Conservation (phyloP, 441 rosid species). For the Kokia cookei region DNA sequence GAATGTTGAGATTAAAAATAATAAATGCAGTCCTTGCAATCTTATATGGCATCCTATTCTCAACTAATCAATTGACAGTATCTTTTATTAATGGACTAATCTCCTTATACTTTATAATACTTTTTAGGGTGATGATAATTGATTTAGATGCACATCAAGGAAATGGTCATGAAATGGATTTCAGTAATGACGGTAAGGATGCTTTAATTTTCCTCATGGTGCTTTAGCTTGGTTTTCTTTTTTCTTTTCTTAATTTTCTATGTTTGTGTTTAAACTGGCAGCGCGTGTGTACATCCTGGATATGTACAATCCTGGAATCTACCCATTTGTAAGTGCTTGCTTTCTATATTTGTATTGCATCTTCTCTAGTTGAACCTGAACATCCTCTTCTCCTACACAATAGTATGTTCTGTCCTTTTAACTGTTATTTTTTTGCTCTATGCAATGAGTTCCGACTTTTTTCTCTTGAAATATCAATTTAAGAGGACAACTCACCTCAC, state of each 20-base stretch:
- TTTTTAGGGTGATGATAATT: constrained; percentile 80
- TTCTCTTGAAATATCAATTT: background rate
- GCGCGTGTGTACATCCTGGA: constrained; percentile 83
- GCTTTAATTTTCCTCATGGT: background rate
- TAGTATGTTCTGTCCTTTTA: background rate
- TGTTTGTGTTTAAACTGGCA: constrained; percentile 25
- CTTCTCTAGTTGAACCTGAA: background rate
- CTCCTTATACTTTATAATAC: constrained; percentile 17
- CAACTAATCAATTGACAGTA: background rate
- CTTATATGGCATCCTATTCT: constrained; percentile 2
- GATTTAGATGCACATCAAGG: constrained; percentile 99
- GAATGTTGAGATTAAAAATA: constrained; percentile 4
- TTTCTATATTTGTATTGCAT: constrained; percentile 3
- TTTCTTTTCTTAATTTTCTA: constrained; percentile 10
- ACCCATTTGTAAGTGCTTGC: constrained; percentile 68
- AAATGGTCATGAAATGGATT: constrained; percentile 92
- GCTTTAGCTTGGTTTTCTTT: constrained; percentile 4
- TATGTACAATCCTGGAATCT: constrained; percentile 84
- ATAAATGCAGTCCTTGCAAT: constrained; percentile 4
- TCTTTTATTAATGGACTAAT: constrained; percentile 4
- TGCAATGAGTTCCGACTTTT: constrained; percentile 6
- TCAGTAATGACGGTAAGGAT: constrained; percentile 62
- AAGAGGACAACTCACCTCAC: background rate
- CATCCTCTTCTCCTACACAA: background rate
- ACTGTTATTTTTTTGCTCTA: background rate